Evolutionary conservation across 176 grass and related monocot species (phyloP), one percentile per base, ranked within the genome.

Genomic region (Musa beccarii): DNA sequence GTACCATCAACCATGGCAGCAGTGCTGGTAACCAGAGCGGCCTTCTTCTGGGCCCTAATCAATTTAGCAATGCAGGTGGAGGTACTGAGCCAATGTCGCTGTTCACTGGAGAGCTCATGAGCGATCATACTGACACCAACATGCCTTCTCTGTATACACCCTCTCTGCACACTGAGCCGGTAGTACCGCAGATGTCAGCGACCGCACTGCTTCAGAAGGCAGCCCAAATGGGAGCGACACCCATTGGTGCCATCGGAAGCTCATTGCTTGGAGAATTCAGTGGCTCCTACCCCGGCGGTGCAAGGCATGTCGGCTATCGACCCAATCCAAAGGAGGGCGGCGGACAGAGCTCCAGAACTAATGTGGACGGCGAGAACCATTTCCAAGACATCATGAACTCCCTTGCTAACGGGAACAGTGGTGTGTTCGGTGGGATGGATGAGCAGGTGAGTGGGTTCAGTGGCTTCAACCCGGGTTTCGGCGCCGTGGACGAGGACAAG

Each of bases 141-240:
- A 74, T 74, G 11, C 16, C 71, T 17, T 56, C 71, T 15, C 12
- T 74, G 53, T 74, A 74, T 25, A 57, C 54, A 52, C 17, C 22
- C 52, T 74, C 71, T 12, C 20, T 74, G 71, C 71, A 55, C 22
- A 54, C 22, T 25, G 71, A 74, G 15, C 13, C 71, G 8, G 52
- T 13, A 0, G 22, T 74, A 15, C 71, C 20, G 9, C 71, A 74
- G 71, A 74, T 74, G 71, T 74, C 71, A n/a, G 71, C 71, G 52
- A 74, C 71, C 52, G 71, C 71, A 25, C 71, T 74, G n/a, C 71
- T 74, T 74, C 71, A 74, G 52, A 74, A 74, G 51, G 71, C 71
- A 9, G 71, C 52, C 52, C 71, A 74, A 28, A 74, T 74, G 53
- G 71, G 71, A 7, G 22, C 53, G 12, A 74, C 71, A 23, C 24